These are phyloP conservation scores for Dictyophora rubrovolvata DNA, from an alignment of 768 basidiomycete species.

Conservation along the genomic window DNA sequence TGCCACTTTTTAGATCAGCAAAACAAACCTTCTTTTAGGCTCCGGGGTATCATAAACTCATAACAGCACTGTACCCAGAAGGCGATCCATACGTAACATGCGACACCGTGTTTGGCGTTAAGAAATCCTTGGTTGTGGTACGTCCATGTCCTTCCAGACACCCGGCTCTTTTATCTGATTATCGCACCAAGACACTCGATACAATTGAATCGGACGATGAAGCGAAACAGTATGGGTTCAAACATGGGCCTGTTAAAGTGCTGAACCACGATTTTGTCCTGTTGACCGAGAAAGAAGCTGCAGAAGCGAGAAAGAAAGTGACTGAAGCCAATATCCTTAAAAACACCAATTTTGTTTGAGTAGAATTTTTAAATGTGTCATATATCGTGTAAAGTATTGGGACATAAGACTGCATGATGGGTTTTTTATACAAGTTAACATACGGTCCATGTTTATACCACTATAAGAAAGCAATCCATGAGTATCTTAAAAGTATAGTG, in stretches of 20 bases:
- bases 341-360: not conserved
- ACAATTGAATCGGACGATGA: constrained; percentile 43
- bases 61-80: constrained; percentile 66
- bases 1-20: not conserved
- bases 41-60: constrained; percentile 60
- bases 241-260: constrained; percentile 37
- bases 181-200: constrained; percentile 34
- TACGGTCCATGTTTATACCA: not conserved
- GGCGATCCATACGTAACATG: constrained; percentile 56
- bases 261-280: constrained; percentile 38
- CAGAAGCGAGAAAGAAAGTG: constrained; percentile 15
- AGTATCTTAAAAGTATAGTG: not conserved
- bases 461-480: not conserved
- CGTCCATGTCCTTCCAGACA: constrained; percentile 16
- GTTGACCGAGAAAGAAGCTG: constrained; percentile 32
- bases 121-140: constrained; percentile 68
- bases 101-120: constrained; percentile 78
- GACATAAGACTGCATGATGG: not conserved
- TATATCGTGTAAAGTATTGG: not conserved
- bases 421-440: not conserved
- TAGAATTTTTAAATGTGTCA: not conserved
- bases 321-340: not conserved
- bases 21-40: constrained; percentile 24
- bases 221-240: constrained; percentile 46
- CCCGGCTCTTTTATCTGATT: not conserved